These are phyloP conservation scores for Thymus mandschuricus DNA, from an alignment of 257 asterid genomes.

Conservation along the genomic window DNA sequence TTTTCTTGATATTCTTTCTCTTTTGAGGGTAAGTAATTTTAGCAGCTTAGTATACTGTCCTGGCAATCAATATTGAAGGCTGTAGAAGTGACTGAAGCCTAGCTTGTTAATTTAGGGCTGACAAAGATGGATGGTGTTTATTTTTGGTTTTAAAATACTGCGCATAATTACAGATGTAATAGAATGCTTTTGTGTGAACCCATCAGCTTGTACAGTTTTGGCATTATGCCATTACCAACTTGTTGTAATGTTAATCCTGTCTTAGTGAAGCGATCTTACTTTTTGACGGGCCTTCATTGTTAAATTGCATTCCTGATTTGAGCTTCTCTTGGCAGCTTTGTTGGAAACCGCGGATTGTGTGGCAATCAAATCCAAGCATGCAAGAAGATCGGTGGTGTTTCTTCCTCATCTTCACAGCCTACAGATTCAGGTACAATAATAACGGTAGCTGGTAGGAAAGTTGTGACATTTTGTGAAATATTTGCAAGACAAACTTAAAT, in stretches of 20 bases:
- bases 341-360: conserved; percentile 83
- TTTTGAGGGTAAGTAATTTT: conserved; percentile 19
- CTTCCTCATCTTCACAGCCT: conserved; percentile 46
- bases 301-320: conserved; percentile 17
- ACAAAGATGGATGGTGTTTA: neutral
- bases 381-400: conserved; percentile 43
- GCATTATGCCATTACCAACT: conserved; percentile 23
- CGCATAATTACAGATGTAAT: conserved; percentile 6
- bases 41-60: neutral
- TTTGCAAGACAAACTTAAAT: neutral
- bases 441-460: conserved; percentile 3
- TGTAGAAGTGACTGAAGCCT: neutral
- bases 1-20: conserved; percentile 28
- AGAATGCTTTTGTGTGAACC: conserved; percentile 10
- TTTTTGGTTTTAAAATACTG: neutral
- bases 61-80: conserved; percentile 4
- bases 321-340: conserved; percentile 56
- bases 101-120: conserved; percentile 10
- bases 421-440: conserved; percentile 55
- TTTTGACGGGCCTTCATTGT: neutral
- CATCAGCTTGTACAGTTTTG: conserved; percentile 13
- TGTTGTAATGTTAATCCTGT: conserved; percentile 21
- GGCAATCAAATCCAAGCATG: conserved; percentile 70
- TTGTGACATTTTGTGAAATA: neutral
- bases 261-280: conserved; percentile 10